These are phyloP conservation scores for Suaeda aralocaspica DNA, from an alignment of 148 eudicot species.

Conservation along the genomic window DNA sequence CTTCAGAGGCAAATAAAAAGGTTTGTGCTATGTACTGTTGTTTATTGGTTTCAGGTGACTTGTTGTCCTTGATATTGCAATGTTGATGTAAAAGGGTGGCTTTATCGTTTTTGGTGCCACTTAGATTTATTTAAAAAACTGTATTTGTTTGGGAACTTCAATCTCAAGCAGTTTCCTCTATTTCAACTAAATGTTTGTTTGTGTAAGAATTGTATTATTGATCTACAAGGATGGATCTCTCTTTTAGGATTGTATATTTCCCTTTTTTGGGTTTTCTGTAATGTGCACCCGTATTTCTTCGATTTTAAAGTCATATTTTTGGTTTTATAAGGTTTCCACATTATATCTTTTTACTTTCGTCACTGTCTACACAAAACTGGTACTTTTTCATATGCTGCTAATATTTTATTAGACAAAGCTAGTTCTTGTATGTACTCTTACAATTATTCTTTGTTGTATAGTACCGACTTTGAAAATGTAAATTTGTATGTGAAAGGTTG, in stretches of 20 bases:
- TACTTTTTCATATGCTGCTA: too few species aligned
- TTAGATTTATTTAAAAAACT: neutral
- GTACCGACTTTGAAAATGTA: conserved; percentile 11
- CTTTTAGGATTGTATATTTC: too few species aligned
- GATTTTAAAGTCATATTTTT: too few species aligned
- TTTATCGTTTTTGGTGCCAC: neutral
- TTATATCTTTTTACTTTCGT: too few species aligned
- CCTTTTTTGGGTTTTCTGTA: too few species aligned
- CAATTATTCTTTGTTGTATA: neutral
- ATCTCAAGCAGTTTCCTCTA: too few species aligned
- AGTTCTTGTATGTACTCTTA: neutral
- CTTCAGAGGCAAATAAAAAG: conserved; percentile 83
- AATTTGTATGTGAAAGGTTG: conserved; percentile 45
- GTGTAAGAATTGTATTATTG: too few species aligned
- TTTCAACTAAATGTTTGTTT: too few species aligned
- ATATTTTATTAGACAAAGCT: neutral
- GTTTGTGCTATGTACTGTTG: conserved; percentile 16
- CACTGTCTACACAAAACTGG: too few species aligned
- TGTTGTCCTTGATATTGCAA: neutral
- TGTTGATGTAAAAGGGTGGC: neutral
- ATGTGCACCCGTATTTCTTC: too few species aligned
- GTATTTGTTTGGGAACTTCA: neutral
- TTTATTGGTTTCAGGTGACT: neutral
- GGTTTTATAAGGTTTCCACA: too few species aligned
- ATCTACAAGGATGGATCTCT: too few species aligned